Base-by-base conservation (phyloP, 2,329 filamentous ascomycete species). In the Paecilomyces niveus region DNA sequence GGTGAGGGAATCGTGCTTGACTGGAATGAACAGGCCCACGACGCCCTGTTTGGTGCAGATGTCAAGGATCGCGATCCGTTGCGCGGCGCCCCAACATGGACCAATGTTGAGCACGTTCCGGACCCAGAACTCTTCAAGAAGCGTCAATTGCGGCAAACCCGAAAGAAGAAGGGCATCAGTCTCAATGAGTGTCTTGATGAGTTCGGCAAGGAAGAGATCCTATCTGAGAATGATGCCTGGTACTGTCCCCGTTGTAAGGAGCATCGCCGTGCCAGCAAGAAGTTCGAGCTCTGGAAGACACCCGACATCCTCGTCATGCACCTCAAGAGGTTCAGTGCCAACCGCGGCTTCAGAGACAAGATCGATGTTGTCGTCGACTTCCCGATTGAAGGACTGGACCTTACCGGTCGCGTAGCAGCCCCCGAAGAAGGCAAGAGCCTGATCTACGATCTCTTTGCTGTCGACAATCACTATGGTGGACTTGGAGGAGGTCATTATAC, bases 191-290 rank as follows among this genome's bases (percentile, higher is more conserved):
- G 94, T 70, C 83, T 99, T 57, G 89, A 92, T 59, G 94, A 97
- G 74, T 97, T 96, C 65, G 90, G 94, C 69, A 93, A 93, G 71
- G 89, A 92, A 60, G 94, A 99, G 74, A 86, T 96, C 13, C 80
- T 99, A 3, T 97, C 93, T 0, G 91, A 97, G 72, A 89, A 95
- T 69, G 95, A 99, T 71, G 93, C 91, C 60, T 99, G 94, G 94
- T 97, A 95, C 72, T 99, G 94, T 70, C 93, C 91, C 58, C 85
- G 91, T 31, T 99, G 94, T 81, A 97, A 97, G 73, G 90, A 96
- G 67, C 89, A 96, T 68, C 86, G 91, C 15, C 87, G 91, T 60
- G 94, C 94, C 21, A 92, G 88, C 76, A 99, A 99, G 80, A 97
- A 94, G 68, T 91, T 99, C 56, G 92, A 97, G 70, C 84, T 99